These are phyloP conservation scores for Tricladium varicosporioides DNA, from an alignment of 2,329 filamentous ascomycete genomes.

Conservation along the genomic window DNA sequence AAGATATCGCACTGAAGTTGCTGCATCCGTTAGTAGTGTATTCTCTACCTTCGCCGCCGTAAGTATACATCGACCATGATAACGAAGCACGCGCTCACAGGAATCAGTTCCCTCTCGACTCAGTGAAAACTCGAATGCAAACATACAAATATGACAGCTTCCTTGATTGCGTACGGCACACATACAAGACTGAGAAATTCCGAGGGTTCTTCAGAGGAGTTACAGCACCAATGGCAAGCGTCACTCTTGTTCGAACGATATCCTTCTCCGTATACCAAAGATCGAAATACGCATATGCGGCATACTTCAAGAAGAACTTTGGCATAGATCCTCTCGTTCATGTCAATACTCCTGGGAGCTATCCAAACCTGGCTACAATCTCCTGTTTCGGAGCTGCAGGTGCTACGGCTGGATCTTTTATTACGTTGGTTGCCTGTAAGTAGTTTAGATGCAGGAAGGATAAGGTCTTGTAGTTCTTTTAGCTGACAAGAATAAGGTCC, in stretches of 20 bases:
- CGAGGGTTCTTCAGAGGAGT: slow-evolving; percentile 81
- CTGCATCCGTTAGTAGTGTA: slow-evolving; percentile 73
- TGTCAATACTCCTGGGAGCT: slow-evolving; percentile 67
- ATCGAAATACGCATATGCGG: slow-evolving; percentile 71
- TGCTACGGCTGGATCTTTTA: slow-evolving; percentile 74
- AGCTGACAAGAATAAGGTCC: slow-evolving; percentile 51
- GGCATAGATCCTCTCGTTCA: slow-evolving; percentile 69
- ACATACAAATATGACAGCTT: slow-evolving; percentile 77
- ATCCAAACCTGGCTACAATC: slow-evolving; percentile 71
- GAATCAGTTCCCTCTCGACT: slow-evolving; percentile 71
- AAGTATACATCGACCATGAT: slow-evolving; percentile 26
- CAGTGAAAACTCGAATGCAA: slow-evolving; percentile 88
- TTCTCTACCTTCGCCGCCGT: slow-evolving; percentile 74
- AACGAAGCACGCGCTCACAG: slow-evolving; percentile 12
- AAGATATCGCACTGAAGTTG: slow-evolving; percentile 76
- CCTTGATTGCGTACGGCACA: slow-evolving; percentile 70
- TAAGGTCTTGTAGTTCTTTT: slow-evolving; percentile 3
- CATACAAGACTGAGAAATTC: slow-evolving; percentile 71
- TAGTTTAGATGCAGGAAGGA: slow-evolving; percentile 12
- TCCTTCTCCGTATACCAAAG: slow-evolving; percentile 79
- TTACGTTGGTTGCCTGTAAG: slow-evolving; percentile 75
- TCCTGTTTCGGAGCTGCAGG: slow-evolving; percentile 76
- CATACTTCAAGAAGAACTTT: slow-evolving; percentile 66
- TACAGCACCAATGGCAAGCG: slow-evolving; percentile 74
- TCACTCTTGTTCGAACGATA: slow-evolving; percentile 73